Percentiles rank a stretch among this genome's conserved stretches.
Conservation (phyloP, 2,329 filamentous ascomycete genomes). For the Ascochyta lentis region DNA sequence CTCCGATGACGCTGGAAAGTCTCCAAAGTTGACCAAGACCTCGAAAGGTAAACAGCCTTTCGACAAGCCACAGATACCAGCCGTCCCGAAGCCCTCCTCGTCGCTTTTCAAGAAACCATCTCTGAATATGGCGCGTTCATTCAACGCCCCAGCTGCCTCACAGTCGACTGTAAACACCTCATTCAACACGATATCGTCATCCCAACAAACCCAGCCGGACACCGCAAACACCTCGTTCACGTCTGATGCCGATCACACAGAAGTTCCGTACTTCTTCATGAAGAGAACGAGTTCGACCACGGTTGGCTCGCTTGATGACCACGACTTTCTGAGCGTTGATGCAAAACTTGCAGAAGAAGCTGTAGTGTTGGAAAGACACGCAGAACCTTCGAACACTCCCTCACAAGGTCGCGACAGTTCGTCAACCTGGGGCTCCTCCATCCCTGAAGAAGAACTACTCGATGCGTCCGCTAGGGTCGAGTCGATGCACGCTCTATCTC, state of each 20-base stretch:
- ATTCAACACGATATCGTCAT: slow-evolving; percentile 32
- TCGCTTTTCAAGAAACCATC: slow-evolving; percentile 33
- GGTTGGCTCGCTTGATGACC: slow-evolving; percentile 27
- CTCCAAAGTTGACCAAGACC: slow-evolving; percentile 38
- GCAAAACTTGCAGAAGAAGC: slow-evolving; percentile 13
- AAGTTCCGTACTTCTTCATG: not conserved
- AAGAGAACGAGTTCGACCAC: slow-evolving; percentile 31
- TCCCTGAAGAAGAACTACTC: slow-evolving; percentile 31
- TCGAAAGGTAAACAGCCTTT: slow-evolving; percentile 34
- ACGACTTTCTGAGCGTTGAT: slow-evolving; percentile 16
- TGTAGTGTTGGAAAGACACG: slow-evolving; percentile 1
- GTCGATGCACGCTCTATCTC: not conserved
- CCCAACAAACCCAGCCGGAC: slow-evolving; percentile 28
- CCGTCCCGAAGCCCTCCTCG: not conserved
- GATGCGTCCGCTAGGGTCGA: slow-evolving; percentile 25
- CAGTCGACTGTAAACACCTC: slow-evolving; percentile 32
- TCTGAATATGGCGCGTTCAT: slow-evolving; percentile 28
- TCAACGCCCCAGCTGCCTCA: slow-evolving; percentile 15
- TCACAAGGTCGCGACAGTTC: slow-evolving; percentile 27
- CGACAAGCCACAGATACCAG: slow-evolving; percentile 2
- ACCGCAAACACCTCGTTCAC: slow-evolving; percentile 38
- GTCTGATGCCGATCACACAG: slow-evolving; percentile 17
- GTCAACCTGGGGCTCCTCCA: slow-evolving; percentile 34
- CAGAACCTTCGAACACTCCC: slow-evolving; percentile 7
- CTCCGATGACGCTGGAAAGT: slow-evolving; percentile 24